Conservation (phyloP, 2,329 filamentous ascomycete species). For the Aspergillus ochraceoroseus region DNA sequence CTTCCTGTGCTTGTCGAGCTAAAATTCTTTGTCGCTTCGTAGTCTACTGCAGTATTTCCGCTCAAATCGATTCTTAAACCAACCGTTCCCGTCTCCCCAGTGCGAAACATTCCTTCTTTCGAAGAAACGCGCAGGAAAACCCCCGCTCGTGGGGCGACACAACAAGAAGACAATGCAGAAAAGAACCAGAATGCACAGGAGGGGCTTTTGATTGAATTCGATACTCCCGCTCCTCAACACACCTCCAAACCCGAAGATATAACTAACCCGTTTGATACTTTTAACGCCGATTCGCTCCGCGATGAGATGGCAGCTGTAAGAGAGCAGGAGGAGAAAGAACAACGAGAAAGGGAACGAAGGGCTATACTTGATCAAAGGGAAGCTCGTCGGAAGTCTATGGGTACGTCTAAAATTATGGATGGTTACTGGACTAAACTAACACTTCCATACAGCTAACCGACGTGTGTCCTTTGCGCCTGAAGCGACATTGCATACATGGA, state of each 20-base stretch:
- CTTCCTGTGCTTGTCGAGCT: constrained; percentile 4
- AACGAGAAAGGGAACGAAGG: constrained; percentile 53
- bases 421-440: constrained; percentile 15
- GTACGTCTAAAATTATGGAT: constrained; percentile 42
- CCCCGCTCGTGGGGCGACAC: constrained; percentile 32
- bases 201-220: constrained; percentile 43
- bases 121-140: constrained; percentile 48
- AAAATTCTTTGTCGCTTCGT: constrained; percentile 19
- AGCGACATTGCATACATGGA: constrained; percentile 94
- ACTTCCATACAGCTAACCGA: constrained; percentile 59
- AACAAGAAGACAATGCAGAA: constrained; percentile 18
- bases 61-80: constrained; percentile 75
- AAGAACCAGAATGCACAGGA: constrained; percentile 24
- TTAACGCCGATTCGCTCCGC: constrained; percentile 39
- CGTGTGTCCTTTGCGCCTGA: constrained; percentile 96
- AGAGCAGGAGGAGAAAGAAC: constrained; percentile 64
- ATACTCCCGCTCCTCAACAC: constrained; percentile 35
- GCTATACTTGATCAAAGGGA: constrained; percentile 69
- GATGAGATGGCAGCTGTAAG: constrained; percentile 59
- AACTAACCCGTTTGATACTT: constrained; percentile 47
- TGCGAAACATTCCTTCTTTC: constrained; percentile 60
- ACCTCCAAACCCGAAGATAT: constrained; percentile 39
- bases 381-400: constrained; percentile 84
- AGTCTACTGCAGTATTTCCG: constrained; percentile 40
- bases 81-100: constrained; percentile 61